Evolutionary conservation across 2,329 filamentous ascomycete species (phyloP).

Genomic region (Coniochaeta hoffmannii): DNA sequence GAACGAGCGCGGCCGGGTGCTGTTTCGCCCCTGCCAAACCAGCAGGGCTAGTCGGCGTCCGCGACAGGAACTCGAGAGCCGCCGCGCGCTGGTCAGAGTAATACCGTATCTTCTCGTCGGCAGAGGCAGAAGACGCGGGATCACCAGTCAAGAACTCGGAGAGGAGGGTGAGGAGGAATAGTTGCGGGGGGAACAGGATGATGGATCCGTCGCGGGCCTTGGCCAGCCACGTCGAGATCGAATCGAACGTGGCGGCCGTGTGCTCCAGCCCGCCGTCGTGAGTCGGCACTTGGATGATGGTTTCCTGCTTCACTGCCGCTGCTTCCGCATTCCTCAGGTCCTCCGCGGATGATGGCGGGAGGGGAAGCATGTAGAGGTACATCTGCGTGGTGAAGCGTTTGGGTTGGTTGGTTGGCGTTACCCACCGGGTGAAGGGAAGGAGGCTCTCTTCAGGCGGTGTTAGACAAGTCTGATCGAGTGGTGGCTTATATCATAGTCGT

Average conservation of each 20-base stretch:
- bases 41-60: conserved; percentile 27
- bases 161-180: conserved; percentile 60
- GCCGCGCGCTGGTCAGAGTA: conserved; percentile 41
- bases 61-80: conserved; percentile 46
- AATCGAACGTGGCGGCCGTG: conserved; percentile 72
- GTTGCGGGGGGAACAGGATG: conserved; percentile 86
- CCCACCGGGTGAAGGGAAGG: conserved; percentile 83
- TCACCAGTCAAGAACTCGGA: conserved; percentile 39
- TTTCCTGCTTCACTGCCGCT: conserved; percentile 36
- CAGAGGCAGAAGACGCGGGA: conserved; percentile 15
- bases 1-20: conserved; percentile 36
- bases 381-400: conserved; percentile 91
- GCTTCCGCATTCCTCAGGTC: conserved; percentile 19
- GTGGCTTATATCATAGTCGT: not conserved
- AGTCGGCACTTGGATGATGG: conserved; percentile 60
- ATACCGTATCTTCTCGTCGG: conserved; percentile 15
- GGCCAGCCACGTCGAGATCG: conserved; percentile 60
- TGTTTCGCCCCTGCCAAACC: conserved; percentile 17
- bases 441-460: conserved; percentile 44
- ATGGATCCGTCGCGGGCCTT: conserved; percentile 58
- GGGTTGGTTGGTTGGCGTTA: conserved; percentile 66
- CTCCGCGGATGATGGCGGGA: conserved; percentile 23
- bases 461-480: not conserved
- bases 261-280: conserved; percentile 52
- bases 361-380: conserved; percentile 86